Percentiles rank a stretch among this genome's conserved stretches.
phyloP scores from a whole-genome alignment of 164 flowering plant species.

The Stephania cephalantha region DNA sequence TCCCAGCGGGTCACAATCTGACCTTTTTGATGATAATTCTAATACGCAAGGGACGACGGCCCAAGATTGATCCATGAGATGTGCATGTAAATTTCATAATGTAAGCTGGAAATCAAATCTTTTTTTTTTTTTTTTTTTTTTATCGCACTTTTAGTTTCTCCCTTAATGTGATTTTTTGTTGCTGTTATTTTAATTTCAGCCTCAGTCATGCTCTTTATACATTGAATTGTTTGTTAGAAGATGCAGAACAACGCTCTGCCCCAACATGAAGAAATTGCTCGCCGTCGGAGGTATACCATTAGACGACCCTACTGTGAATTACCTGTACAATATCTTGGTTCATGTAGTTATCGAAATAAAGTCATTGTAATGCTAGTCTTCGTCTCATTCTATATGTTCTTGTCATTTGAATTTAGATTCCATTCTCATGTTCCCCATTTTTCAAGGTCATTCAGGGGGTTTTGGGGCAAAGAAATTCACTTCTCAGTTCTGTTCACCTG shows the following conservation, averaged over 20 bases:
- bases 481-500: background rate
- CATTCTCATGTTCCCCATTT: background rate
- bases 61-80: constrained; percentile 31
- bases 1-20: constrained; percentile 59
- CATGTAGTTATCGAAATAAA: constrained; percentile 3
- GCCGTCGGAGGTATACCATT: constrained; percentile 28
- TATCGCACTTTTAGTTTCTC: constrained; percentile 4
- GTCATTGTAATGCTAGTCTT: background rate
- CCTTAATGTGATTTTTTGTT: constrained; percentile 6
- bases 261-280: constrained; percentile 21
- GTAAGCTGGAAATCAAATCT: constrained; percentile 21
- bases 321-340: constrained; percentile 22
- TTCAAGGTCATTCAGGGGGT: background rate
- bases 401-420: too few species aligned
- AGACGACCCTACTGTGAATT: constrained; percentile 27
- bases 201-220: constrained; percentile 16
- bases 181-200: constrained; percentile 27
- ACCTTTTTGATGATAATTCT: constrained; percentile 61
- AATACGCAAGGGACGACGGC: constrained; percentile 33
- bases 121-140: background rate
- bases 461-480: constrained; percentile 1
- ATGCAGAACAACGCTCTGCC: constrained; percentile 32
- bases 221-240: constrained; percentile 25
- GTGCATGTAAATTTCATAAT: constrained; percentile 25
- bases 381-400: constrained; percentile 9